Evolutionary conservation across 768 basidiomycete species (phyloP), one percentile per base, ranked within the genome.

Genomic region (Sarcomyxa edulis): DNA sequence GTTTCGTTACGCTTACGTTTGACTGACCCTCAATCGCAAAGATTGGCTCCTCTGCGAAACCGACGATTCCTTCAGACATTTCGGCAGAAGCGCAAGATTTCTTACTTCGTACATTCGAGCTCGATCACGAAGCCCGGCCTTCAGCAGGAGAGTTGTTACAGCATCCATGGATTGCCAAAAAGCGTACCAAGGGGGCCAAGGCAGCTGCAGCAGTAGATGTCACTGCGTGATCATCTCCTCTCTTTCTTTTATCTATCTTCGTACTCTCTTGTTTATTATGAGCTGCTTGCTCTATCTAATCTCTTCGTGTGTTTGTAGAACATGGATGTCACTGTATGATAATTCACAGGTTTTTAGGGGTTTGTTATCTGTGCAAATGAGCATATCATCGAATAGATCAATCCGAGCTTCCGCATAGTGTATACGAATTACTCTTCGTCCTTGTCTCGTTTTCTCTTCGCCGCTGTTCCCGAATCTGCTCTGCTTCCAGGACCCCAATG

Each of bases 41-140:
- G 91, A 97, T 99, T 53, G 95, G 95, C 5, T 88, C 90, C 11
- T 86, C 81, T 9, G 84, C 86, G 8, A 82, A 83, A 53, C 94
- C 96, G 0, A 67, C 82, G 2, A 89, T 89, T 39, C 96, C 96
- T 1, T 78, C 84, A 1, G 95, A 99, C 55, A 94, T 97, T 38
- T 90, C 91, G 3, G 48, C 78, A 1, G 92, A 95, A 9, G 92
- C 92, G 1, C 83, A 85, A 35, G 82, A 85, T 48, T 95, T 97
- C 65, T 69, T 99, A 33, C 71, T 76, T 18, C 73, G 74, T 46
- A 93, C 94, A 4, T 96, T 97, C 53, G 87, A 92, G 46, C 65
- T 92, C 31, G 76, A 96, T 48, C 84, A 92, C 43, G 72, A 80
- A 47, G 74, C 74, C 20, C 77, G 93, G 35, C 92, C 92, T 5